phyloP scores from a whole-genome alignment of 2,329 filamentous ascomycete species.

The Microascus cirrosus region DNA sequence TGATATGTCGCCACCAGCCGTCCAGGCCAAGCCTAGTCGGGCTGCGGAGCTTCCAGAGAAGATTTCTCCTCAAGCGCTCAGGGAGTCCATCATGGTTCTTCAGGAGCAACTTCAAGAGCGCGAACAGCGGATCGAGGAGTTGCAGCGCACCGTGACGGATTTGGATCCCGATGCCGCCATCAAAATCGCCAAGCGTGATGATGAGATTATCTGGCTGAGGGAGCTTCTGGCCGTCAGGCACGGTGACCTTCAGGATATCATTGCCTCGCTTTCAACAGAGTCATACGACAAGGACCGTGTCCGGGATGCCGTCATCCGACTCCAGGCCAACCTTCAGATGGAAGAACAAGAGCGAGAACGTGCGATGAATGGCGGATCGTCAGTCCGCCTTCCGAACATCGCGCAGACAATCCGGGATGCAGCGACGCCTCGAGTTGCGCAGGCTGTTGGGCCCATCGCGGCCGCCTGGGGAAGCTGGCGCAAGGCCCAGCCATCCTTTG shows the following conservation, averaged over 20 bases:
- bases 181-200: constrained; percentile 84
- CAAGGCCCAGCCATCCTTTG: constrained; percentile 45
- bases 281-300: constrained; percentile 68
- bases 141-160: constrained; percentile 60
- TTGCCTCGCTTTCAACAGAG: constrained; percentile 64
- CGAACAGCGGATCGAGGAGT: constrained; percentile 77
- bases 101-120: constrained; percentile 95
- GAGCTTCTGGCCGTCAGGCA: constrained; percentile 85
- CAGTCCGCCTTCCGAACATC: constrained; percentile 61
- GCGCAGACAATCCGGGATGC: constrained; percentile 67
- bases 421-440: constrained; percentile 70
- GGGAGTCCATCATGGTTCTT: constrained; percentile 90
- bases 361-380: constrained; percentile 58
- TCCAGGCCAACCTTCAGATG: constrained; percentile 94
- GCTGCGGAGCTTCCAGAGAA: constrained; percentile 56
- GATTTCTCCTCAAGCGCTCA: constrained; percentile 86
- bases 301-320: constrained; percentile 81
- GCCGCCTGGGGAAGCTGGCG: constrained; percentile 98
- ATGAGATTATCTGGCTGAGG: constrained; percentile 89
- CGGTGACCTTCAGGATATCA: constrained; percentile 87
- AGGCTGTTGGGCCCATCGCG: constrained; percentile 65
- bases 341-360: constrained; percentile 92
- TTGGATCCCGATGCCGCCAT: constrained; percentile 65
- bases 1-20: constrained; percentile 18
- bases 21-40: constrained; percentile 14